Evolutionary conservation across 768 basidiomycete species (phyloP), one percentile per base, ranked within the genome.

Genomic region (Mycena indigotica): DNA sequence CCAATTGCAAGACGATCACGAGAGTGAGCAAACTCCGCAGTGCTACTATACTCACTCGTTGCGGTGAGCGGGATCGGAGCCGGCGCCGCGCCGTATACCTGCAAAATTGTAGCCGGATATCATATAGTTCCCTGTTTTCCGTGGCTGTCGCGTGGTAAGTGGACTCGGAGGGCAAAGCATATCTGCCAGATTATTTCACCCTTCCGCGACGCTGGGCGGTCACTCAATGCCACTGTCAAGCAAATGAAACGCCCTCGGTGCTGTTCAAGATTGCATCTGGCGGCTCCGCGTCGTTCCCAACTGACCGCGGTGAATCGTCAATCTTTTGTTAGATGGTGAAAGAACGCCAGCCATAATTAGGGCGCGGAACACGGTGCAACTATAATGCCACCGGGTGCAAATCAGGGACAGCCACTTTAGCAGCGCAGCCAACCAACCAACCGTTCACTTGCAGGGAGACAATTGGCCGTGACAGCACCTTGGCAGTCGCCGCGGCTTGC

Each of bases 131-230:
- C 8, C 23, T 16, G 15, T 44, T 44, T 44, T 19, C 41, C 5
- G 41, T 44, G 15, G 15, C 12, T 44, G 8, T 6, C 21, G 21
- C 41, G 5, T 23, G n/a, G 41, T 8, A 44, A 44, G n/a, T 12
- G 35, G 35, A 38, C 12, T 19, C 15, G 8, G n/a, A 44, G 23
- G 21, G 41, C 15, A 44, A 17, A 44, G 41, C n/a, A 44, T 44
- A 44, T 44, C n/a, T 44, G 41, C 41, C 41, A 44, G 41, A 44
- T 44, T 44, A 44, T 44, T 16, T 44, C 41, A 44, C 32, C 32
- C 32, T 17, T 8, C 32, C 17, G 10, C 32, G 32, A 35, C 32
- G 32, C 32, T 17, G 17, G n/a, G n/a, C n/a, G n/a, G n/a, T n/a
- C n/a, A n/a, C n/a, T n/a, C n/a, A 35, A 35, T 35, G 32, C 17